A percentile compares a stretch with the other conserved stretches of the same genome.
phyloP scores from a whole-genome alignment of 768 basidiomycete genomes.

The Boletus edulis region DNA sequence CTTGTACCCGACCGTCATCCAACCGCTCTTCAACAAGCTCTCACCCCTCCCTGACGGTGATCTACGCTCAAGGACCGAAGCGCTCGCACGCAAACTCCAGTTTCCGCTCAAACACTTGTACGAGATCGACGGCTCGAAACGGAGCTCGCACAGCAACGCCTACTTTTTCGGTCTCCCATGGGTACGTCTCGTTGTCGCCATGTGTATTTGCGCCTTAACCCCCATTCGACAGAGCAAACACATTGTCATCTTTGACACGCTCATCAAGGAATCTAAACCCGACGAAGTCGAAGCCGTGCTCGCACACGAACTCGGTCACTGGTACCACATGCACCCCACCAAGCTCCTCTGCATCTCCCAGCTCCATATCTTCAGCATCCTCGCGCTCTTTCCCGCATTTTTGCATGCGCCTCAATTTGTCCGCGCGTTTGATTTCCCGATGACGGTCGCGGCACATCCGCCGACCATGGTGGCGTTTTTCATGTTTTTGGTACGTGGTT shows the following conservation, averaged over 20 bases:
- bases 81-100: conserved; percentile 72
- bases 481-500: conserved; percentile 67
- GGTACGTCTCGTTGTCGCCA: conserved; percentile 43
- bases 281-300: conserved; percentile 98
- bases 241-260: conserved; percentile 96
- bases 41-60: conserved; percentile 80
- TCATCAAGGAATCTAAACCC: conserved; percentile 87
- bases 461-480: conserved; percentile 86
- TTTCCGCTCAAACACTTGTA: conserved; percentile 96
- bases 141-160: conserved; percentile 95
- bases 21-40: conserved; percentile 96
- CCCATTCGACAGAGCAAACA: conserved; percentile 66
- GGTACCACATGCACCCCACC: conserved; percentile 89
- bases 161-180: conserved; percentile 98
- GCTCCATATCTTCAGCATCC: conserved; percentile 81
- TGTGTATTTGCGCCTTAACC: no score
- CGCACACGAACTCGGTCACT: conserved; percentile 96
- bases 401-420: conserved; percentile 76
- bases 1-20: conserved; percentile 82
- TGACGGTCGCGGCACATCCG: conserved; percentile 57
- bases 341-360: conserved; percentile 87
- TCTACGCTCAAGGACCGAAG: conserved; percentile 73
- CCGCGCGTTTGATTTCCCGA: conserved; percentile 76
- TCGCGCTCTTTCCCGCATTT: conserved; percentile 89
- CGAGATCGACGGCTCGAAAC: conserved; percentile 96